Conservation (phyloP, 2,329 filamentous ascomycete species). For the Sarocladium strictum region DNA sequence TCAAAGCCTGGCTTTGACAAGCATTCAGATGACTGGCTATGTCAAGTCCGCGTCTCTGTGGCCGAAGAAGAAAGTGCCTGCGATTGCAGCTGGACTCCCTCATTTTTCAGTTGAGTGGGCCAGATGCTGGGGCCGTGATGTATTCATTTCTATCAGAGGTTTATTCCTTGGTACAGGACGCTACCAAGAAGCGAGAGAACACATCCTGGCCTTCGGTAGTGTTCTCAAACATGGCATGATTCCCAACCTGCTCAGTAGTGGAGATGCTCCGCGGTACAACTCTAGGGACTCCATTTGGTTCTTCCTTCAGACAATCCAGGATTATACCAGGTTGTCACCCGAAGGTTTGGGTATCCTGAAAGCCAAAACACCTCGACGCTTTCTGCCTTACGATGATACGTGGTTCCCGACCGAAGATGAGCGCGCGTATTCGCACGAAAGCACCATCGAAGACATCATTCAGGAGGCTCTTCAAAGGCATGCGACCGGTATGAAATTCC, state of each 20-base stretch:
- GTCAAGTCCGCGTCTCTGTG: conserved; percentile 89
- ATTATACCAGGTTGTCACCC: conserved; percentile 78
- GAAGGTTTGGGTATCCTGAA: conserved; percentile 68
- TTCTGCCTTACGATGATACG: conserved; percentile 91
- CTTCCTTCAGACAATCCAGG: conserved; percentile 92
- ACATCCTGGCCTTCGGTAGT: conserved; percentile 90
- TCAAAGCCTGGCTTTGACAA: conserved; percentile 84
- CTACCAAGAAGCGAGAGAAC: conserved; percentile 83
- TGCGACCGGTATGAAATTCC: conserved; percentile 83
- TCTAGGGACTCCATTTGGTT: conserved; percentile 97
- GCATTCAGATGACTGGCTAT: conserved; percentile 81
- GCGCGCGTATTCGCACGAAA: conserved; percentile 78
- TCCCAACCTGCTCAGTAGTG: conserved; percentile 84
- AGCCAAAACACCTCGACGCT: conserved; percentile 73
- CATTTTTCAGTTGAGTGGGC: conserved; percentile 95
- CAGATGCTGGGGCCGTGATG: conserved; percentile 93
- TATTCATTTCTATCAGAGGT: conserved; percentile 91
- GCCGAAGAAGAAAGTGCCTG: conserved; percentile 77
- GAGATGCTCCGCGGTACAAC: conserved; percentile 85
- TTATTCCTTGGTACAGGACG: conserved; percentile 87
- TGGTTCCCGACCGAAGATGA: conserved; percentile 82
- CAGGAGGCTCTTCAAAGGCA: conserved; percentile 92
- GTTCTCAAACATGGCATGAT: conserved; percentile 99
- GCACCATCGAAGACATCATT: conserved; percentile 80
- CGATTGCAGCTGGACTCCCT: conserved; percentile 83